Base-by-base conservation (phyloP, 1,284 basidiomycete genomes). In the Ceratobasidium sp. region DNA sequence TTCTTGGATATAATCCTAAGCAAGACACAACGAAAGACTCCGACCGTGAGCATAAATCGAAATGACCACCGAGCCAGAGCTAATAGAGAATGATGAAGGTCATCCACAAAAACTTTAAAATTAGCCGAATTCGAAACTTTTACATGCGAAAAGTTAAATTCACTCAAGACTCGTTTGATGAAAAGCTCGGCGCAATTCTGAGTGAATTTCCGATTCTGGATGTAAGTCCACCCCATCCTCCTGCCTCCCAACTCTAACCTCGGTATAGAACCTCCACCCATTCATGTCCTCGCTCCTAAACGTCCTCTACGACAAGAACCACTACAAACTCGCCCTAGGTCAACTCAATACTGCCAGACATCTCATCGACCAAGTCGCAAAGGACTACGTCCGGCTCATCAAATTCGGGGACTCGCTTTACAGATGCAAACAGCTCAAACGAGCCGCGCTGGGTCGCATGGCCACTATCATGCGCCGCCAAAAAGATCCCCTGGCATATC, bases 71-170 rank as follows among this genome's bases (percentile, higher is more conserved):
- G 23, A 26, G 53, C 44, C 5, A n/a, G 1, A 18, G 60, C 46
- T 49, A 63, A 51, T 42, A 23, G 15, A 33, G 26, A 58, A 23
- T 40, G 33, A 33, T 28, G 4, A 80, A 95, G 94, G 94, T 95
- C 82, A 97, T 98, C 84, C 96, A 97, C 86, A 97, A 97, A 89
- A 99, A 98, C 89, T 98, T 98, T 90, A 99, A 99, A 89, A 99
- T 99, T 85, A 96, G 95, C 80, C 92, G 96, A 77, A 97, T 97
- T 85, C 91, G 96, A 78, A 93, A 94, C 82, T 95, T 98, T 86
- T 98, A 99, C 87, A 98, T 99, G 97, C 93, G 97, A 85, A 99
- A 99, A 87, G 97, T 99, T 87, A 99, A 98, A 88, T 99, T 99
- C 86, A 98, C 97, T 0, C 97, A 99, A 86, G 97, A 99, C 85